These are phyloP conservation scores for Chrysopogon serrulatus DNA, from an alignment of 176 grass and related monocot species.

Conservation along the genomic window DNA sequence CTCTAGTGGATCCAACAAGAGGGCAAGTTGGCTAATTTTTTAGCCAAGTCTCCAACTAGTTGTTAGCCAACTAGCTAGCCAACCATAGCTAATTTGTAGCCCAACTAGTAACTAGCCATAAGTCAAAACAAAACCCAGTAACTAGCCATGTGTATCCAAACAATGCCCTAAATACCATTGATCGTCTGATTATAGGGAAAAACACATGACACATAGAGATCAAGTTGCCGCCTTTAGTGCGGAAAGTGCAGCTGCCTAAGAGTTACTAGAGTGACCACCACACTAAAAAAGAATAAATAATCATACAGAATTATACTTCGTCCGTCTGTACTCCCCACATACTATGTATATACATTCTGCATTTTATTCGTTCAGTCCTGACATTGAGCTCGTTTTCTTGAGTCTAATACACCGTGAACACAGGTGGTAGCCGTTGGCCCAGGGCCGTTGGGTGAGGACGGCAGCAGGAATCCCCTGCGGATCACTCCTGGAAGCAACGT, in stretches of 20 bases:
- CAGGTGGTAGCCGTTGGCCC: constrained; percentile 52
- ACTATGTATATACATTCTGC: no score
- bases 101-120: no score
- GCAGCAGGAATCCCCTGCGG: constrained; percentile 38
- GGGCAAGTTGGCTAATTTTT: no score
- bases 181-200: background rate
- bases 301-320: background rate
- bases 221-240: background rate
- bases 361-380: background rate
- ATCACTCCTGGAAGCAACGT: constrained; percentile 44
- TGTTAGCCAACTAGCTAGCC: no score
- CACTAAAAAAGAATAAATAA: background rate
- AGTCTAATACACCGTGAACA: background rate
- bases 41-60: no score
- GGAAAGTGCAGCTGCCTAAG: background rate
- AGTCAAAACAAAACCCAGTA: no score
- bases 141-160: no score
- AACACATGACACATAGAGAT: background rate
- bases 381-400: background rate
- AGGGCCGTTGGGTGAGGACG: constrained; percentile 47
- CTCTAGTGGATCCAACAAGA: no score
- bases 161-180: no score
- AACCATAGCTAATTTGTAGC: no score
- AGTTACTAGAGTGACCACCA: no score
- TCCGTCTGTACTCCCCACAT: background rate